Evolutionary conservation across 768 basidiomycete species (phyloP).

Genomic region (Clavulina sp.): DNA sequence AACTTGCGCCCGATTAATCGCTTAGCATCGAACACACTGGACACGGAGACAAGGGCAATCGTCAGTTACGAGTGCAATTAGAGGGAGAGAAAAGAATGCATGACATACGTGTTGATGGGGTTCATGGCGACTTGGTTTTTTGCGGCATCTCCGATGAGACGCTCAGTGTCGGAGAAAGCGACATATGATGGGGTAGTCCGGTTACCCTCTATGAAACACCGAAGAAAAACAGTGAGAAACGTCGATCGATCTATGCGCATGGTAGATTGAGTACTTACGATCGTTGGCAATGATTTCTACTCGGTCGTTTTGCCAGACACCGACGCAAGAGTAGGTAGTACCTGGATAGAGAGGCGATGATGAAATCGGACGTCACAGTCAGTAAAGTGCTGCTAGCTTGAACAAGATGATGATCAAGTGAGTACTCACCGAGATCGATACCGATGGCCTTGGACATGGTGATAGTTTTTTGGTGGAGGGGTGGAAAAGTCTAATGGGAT

Average conservation of each 20-base stretch:
- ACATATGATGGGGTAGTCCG: constrained; percentile 93
- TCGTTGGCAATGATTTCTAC: constrained; percentile 97
- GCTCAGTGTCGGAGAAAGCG: constrained; percentile 86
- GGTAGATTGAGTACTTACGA: constrained; percentile 16
- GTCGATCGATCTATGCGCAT: background rate
- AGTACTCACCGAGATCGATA: constrained; percentile 51
- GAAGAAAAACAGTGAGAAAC: background rate
- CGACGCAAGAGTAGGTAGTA: constrained; percentile 96
- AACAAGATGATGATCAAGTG: background rate
- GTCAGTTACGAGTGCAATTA: background rate
- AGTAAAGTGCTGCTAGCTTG: too few relatives aligned
- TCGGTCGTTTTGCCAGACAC: constrained; percentile 98
- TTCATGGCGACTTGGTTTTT: constrained; percentile 99
- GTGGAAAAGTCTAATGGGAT: background rate
- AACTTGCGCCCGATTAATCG: constrained; percentile 93
- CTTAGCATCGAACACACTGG: constrained; percentile 92
- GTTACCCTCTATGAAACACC: constrained; percentile 47
- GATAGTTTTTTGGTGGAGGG: constrained; percentile 43
- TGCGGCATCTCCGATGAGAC: constrained; percentile 96
- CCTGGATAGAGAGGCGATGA: constrained; percentile 10
- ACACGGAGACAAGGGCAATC: constrained; percentile 1
- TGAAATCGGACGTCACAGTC: too few relatives aligned
- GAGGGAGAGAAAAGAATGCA: background rate
- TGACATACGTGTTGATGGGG: constrained; percentile 66
- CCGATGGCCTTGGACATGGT: constrained; percentile 51